Conservation (phyloP, 257 asterid genomes). For the Lantana camara region DNA sequence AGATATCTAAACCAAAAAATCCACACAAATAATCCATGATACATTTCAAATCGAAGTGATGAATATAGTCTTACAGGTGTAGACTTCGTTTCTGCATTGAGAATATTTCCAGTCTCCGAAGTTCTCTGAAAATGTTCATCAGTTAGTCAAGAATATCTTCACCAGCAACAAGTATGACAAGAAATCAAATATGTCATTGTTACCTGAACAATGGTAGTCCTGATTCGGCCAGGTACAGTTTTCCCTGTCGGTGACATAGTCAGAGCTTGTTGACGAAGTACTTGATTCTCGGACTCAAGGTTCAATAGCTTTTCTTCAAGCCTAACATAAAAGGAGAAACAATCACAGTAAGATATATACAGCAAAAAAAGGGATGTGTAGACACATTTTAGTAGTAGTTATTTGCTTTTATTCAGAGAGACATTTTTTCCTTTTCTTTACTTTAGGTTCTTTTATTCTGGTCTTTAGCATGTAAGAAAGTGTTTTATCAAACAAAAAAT, state of each 20-base stretch:
- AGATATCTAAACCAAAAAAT: slow-evolving; percentile 17
- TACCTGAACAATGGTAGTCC: slow-evolving; percentile 79
- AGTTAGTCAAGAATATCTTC: slow-evolving; percentile 35
- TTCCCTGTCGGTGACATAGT: slow-evolving; percentile 97
- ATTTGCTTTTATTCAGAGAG: slow-evolving; percentile 11
- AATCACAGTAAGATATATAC: slow-evolving; percentile 16
- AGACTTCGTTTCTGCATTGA: slow-evolving; percentile 64
- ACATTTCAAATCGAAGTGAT: neutral
- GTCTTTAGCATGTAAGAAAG: slow-evolving; percentile 6
- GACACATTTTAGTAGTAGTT: slow-evolving; percentile 11
- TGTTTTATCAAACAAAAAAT: neutral
- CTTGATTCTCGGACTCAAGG: slow-evolving; percentile 95
- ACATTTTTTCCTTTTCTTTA: too few relatives aligned
- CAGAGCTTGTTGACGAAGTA: slow-evolving; percentile 96
- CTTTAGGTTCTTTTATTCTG: neutral
- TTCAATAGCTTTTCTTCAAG: slow-evolving; percentile 95
- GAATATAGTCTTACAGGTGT: slow-evolving; percentile 49
- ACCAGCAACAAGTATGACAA: slow-evolving; percentile 21
- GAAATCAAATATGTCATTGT: slow-evolving; percentile 22
- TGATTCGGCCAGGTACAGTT: slow-evolving; percentile 73
- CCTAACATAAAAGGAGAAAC: slow-evolving; percentile 49
- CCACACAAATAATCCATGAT: slow-evolving; percentile 5
- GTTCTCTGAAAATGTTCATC: slow-evolving; percentile 63
- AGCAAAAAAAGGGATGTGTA: slow-evolving; percentile 11
- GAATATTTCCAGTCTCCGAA: slow-evolving; percentile 72